Evolutionary conservation across 108 stramenopile species (phyloP), one percentile per base, ranked within the genome.

Genomic region (Aureococcus anophagefferens): DNA sequence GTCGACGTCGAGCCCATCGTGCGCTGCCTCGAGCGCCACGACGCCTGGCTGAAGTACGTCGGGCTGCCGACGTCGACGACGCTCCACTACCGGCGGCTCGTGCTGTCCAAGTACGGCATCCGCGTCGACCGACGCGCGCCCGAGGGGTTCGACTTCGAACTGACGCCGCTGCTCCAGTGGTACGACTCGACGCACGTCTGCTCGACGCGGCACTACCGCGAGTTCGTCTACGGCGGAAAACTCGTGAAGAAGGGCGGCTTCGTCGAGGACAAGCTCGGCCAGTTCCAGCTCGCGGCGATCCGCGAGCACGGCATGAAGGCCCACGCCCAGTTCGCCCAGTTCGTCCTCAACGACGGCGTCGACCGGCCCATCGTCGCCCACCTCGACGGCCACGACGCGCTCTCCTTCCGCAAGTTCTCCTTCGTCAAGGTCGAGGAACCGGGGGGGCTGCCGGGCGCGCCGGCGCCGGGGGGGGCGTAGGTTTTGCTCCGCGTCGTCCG

Each of bases 141-240:
- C 7, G 25, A 3, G 51, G 51, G 3, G 3, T 16, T 16, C 51
- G 21, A 4, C 21, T 25, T 25, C 51, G 25, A 18, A 0, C 76
- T 93, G 64, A 89, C 87, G 4, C 92, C 92, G 0, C 89, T 89
- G 1, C 68, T 93, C 5, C 90, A 89, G 75, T 93, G 92, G 92
- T 93, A 93, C 68, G 92, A 93, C 74, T 90, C 89, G 71, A 85
- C 87, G 18, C 92, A 93, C 71, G 81, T 93, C 65, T 80, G 79
- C 45, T 78, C 85, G 66, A 90, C 89, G 11, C 63, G 73, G 7
- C 90, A 90, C 73, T 93, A 93, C 71, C 83, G 88, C 11, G 89
- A 93, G 73, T 93, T 88, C 64, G 77, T 93, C 13, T 93, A 89
- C 64, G 46, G 70, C 16, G 86, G 80, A 72, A 87, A 82, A 72